Percentiles rank a stretch among this genome's conserved stretches.
These are phyloP conservation scores for Hypoxylon fragiforme DNA, from an alignment of 495 filamentous ascomycete species.

Conservation along the genomic window DNA sequence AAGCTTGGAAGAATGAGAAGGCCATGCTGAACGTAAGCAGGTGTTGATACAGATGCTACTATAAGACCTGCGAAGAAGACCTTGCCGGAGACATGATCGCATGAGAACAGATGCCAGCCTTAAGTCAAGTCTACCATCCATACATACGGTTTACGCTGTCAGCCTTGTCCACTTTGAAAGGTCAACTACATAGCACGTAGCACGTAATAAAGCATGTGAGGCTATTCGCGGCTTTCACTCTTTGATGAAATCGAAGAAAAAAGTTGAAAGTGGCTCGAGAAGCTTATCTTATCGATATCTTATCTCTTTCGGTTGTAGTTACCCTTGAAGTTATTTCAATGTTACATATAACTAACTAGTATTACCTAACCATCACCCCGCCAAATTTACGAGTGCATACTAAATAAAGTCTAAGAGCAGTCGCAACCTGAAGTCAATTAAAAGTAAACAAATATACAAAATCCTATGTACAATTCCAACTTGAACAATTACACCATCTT, in stretches of 20 bases:
- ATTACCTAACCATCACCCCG: slow-evolving; percentile 40
- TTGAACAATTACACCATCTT: neutral
- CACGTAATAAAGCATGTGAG: neutral
- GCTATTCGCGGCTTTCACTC: neutral
- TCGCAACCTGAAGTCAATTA: no score
- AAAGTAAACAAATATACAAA: slow-evolving; percentile 37
- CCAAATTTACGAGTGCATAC: no score
- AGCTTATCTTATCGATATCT: slow-evolving; percentile 8
- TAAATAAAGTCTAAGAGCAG: no score
- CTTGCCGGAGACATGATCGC: slow-evolving; percentile 44
- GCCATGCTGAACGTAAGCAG: slow-evolving; percentile 5
- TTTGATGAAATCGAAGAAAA: no score
- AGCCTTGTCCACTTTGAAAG: slow-evolving; percentile 5
- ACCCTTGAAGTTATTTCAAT: neutral
- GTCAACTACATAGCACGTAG: neutral
- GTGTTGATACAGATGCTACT: neutral
- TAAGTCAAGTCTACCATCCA: slow-evolving; percentile 31
- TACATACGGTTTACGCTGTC: slow-evolving; percentile 32
- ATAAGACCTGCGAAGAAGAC: slow-evolving; percentile 43
- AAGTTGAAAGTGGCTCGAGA: no score
- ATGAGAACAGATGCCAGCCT: slow-evolving; percentile 32
- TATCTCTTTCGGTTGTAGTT: no score
- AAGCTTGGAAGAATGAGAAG: neutral
- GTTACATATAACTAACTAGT: no score
- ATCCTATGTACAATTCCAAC: neutral